Evolutionary conservation across 345 rosid species (phyloP).

Genomic region (Garcia nutans): DNA sequence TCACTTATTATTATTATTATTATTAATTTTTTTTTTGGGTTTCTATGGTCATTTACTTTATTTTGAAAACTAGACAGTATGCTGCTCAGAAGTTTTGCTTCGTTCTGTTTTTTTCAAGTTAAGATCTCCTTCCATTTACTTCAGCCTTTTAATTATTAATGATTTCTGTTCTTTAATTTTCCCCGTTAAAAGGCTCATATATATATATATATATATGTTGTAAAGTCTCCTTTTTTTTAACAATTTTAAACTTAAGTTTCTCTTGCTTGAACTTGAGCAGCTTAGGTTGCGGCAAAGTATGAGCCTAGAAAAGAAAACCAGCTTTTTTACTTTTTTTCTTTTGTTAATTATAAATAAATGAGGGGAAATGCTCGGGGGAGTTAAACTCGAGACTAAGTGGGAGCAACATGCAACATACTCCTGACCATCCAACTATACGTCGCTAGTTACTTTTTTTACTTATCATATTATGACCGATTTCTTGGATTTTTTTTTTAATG

Average conservation of each 20-base stretch:
- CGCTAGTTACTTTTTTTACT: neutral
- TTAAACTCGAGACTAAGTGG: no score
- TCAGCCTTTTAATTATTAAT: neutral
- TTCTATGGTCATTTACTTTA: no score
- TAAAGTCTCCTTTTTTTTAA: no score
- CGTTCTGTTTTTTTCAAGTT: neutral
- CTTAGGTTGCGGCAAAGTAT: neutral
- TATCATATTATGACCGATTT: neutral
- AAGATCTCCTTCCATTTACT: neutral
- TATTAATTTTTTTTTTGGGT: no score
- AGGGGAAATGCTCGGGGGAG: no score
- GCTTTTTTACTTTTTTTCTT: neutral
- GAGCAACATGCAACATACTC: no score
- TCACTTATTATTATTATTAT: no score
- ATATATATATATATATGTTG: no score
- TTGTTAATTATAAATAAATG: no score
- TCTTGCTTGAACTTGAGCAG: neutral
- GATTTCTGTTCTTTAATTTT: neutral
- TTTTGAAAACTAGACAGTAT: no score
- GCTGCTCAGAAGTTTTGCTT: no score
- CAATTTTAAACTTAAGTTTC: neutral
- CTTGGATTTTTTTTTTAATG: constrained; percentile 1
- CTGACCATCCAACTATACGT: no score
- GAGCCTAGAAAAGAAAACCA: neutral
- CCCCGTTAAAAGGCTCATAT: neutral